Percentiles rank a stretch among this genome's conserved stretches.
phyloP scores from a whole-genome alignment of 1,284 basidiomycete genomes.

The Rhodofomes roseus region DNA sequence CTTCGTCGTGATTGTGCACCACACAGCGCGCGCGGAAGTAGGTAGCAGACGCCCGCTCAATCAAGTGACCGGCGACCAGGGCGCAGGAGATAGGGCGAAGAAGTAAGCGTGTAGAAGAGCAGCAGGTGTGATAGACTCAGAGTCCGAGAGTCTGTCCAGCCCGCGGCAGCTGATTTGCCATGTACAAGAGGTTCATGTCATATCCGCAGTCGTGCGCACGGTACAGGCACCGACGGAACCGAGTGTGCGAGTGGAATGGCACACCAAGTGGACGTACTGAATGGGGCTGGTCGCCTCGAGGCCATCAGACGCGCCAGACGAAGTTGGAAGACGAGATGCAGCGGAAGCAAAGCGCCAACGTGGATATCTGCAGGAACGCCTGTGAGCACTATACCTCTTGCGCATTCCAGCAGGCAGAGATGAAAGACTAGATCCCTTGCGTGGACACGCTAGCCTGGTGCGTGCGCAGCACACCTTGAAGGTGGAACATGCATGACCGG shows the following conservation, averaged over 20 bases:
- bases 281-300: neutral
- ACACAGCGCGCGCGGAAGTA: neutral
- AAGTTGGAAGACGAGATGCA: neutral
- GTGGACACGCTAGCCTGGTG: neutral
- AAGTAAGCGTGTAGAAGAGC: neutral
- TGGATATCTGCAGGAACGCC: neutral
- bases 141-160: neutral
- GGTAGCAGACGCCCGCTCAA: neutral
- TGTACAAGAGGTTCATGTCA: neutral
- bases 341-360: neutral
- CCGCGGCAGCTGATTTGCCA: neutral
- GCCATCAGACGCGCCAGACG: slow-evolving; percentile 1
- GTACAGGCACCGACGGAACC: neutral
- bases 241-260: neutral
- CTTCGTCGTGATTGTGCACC: neutral
- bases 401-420: neutral
- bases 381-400: neutral
- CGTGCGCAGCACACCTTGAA: neutral
- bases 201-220: neutral
- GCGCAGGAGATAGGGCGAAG: neutral
- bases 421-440: neutral
- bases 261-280: neutral
- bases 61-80: neutral
- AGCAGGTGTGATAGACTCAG: neutral
- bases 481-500: neutral